Conservation (phyloP, 352 stramenopile genomes). For the Globisporangium acanthophoron region DNA sequence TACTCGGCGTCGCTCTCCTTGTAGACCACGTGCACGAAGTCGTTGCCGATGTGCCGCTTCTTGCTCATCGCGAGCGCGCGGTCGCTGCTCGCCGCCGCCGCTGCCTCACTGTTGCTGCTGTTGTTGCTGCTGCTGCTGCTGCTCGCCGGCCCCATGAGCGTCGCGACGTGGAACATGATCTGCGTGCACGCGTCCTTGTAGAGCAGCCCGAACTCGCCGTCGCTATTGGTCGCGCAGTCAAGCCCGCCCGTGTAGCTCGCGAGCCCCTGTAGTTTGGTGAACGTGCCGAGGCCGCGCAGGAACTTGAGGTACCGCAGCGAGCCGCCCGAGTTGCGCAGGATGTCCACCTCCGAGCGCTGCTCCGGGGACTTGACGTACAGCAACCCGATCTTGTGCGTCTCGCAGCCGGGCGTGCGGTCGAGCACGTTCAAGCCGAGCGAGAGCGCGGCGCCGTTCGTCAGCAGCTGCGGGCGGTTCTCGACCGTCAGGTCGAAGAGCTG, state of each 20-base stretch:
- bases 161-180: conserved; percentile 86
- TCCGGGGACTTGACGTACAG: conserved; percentile 62
- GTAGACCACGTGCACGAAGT: conserved; percentile 86
- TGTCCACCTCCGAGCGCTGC: conserved; percentile 55
- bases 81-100: neutral
- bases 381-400: conserved; percentile 86
- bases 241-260: conserved; percentile 70
- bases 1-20: conserved; percentile 83
- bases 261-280: conserved; percentile 65
- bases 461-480: conserved; percentile 46
- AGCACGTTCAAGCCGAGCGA: conserved; percentile 64
- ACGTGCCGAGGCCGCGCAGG: conserved; percentile 54
- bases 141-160: conserved; percentile 58
- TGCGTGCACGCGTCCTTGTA: conserved; percentile 66
- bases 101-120: neutral
- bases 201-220: conserved; percentile 72
- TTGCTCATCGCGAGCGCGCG: conserved; percentile 50
- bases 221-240: conserved; percentile 57
- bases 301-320: conserved; percentile 76
- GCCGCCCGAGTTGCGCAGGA: conserved; percentile 65
- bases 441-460: conserved; percentile 51
- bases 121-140: neutral
- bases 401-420: conserved; percentile 73
- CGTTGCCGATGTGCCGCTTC: conserved; percentile 87
- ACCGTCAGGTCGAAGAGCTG: conserved; percentile 68